Conservation (phyloP, 2,329 filamentous ascomycete species). For the Beauveria caledonica region DNA sequence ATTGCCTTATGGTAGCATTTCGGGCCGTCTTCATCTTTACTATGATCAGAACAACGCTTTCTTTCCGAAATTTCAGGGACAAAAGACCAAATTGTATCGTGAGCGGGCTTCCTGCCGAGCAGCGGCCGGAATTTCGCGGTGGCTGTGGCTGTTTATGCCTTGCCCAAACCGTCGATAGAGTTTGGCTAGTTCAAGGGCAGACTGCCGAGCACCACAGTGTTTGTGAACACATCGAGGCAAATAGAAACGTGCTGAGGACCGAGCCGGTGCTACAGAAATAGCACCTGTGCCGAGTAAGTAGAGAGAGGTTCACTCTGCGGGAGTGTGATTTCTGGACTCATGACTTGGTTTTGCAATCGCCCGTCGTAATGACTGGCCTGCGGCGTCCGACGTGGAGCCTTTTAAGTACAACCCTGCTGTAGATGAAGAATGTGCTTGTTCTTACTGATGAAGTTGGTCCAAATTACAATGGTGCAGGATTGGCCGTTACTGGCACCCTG, state of each 20-base stretch:
- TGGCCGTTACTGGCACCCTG: background rate
- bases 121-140: background rate
- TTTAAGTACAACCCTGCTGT: too few species aligned
- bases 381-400: too few species aligned
- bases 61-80: background rate
- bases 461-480: background rate
- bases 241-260: slow-evolving; percentile 4
- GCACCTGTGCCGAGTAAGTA: background rate
- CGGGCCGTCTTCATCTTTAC: background rate
- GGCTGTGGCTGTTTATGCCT: background rate
- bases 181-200: background rate
- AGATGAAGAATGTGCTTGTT: background rate
- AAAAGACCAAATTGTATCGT: background rate
- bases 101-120: background rate
- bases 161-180: background rate
- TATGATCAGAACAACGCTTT: too few species aligned
- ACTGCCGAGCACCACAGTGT: background rate
- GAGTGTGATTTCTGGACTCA: background rate
- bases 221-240: background rate
- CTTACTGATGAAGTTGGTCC: background rate
- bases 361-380: background rate
- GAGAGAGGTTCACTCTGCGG: background rate
- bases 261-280: background rate
- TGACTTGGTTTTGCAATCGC: background rate
- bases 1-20: background rate